phyloP scores from a whole-genome alignment of 2,329 filamentous ascomycete genomes.

The Talaromyces rugulosus region DNA sequence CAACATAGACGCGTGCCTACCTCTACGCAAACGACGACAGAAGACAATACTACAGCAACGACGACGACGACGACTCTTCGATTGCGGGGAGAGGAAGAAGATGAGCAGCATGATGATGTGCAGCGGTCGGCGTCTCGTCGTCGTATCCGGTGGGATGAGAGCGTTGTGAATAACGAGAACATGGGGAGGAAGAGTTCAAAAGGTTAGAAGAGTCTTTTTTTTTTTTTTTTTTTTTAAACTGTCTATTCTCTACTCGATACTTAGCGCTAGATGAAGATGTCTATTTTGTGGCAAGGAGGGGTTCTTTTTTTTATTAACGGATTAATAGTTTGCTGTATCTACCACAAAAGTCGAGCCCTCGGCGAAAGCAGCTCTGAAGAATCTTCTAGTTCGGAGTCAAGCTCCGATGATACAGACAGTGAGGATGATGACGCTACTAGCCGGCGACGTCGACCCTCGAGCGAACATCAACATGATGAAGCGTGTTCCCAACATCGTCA shows the following conservation, averaged over 20 bases:
- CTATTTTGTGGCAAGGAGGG: not conserved
- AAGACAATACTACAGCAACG: conserved; percentile 18
- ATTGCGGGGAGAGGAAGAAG: conserved; percentile 10
- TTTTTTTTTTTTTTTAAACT: not conserved
- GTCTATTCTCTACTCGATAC: not conserved
- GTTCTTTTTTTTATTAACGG: not conserved
- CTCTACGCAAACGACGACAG: conserved; percentile 3
- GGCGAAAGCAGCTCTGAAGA: conserved; percentile 70
- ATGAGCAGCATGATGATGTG: conserved; percentile 20
- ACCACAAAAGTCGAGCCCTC: conserved; percentile 76
- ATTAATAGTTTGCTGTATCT: conserved; percentile 89
- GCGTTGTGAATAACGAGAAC: conserved; percentile 92
- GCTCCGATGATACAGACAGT: conserved; percentile 24
- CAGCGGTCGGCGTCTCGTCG: conserved; percentile 46
- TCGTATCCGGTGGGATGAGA: conserved; percentile 85
- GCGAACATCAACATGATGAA: conserved; percentile 18
- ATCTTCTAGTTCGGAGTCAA: conserved; percentile 48
- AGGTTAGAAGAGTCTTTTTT: conserved; percentile 50
- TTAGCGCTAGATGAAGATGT: not conserved
- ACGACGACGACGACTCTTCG: conserved; percentile 15
- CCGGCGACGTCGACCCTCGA: conserved; percentile 16
- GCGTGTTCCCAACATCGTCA: conserved; percentile 16
- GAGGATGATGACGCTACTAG: conserved; percentile 10
- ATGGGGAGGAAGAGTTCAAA: conserved; percentile 93
- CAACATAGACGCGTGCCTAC: conserved; percentile 12